Conservation (phyloP, 139 green algal genomes). For the Desmodesmus armatus region DNA sequence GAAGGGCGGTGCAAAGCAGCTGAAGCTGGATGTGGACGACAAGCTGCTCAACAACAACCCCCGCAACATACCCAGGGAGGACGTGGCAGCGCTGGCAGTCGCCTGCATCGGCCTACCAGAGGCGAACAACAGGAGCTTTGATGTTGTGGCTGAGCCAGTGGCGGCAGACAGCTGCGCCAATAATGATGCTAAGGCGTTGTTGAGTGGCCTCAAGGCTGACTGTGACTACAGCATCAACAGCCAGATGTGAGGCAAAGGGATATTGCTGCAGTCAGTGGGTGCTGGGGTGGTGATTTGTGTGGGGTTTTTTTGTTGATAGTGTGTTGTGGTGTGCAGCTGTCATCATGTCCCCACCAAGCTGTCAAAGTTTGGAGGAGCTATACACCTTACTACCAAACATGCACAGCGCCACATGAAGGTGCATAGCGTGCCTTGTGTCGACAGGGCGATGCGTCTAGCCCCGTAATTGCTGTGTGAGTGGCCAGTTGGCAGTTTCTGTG, state of each 20-base stretch:
- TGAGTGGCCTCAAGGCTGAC: conserved; percentile 31
- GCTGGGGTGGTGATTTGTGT: too few species aligned
- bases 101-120: conserved; percentile 31
- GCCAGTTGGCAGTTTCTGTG: too few species aligned
- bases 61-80: conserved; percentile 76
- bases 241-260: conserved; percentile 44
- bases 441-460: too few species aligned
- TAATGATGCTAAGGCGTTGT: conserved; percentile 17
- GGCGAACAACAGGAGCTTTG: conserved; percentile 40
- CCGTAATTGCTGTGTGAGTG: too few species aligned
- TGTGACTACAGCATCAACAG: conserved; percentile 66
- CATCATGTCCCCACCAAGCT: too few species aligned
- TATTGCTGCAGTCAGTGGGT: too few species aligned
- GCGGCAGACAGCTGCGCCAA: neutral
- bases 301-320: too few species aligned
- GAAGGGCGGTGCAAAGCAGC: conserved; percentile 71
- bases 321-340: too few species aligned
- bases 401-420: too few species aligned
- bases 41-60: conserved; percentile 62
- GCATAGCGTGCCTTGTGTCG: too few species aligned
- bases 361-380: too few species aligned
- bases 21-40: conserved; percentile 86
- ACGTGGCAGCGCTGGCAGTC: conserved; percentile 72
- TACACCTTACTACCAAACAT: too few species aligned
- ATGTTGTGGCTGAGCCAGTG: conserved; percentile 2